Percentiles rank a stretch among this genome's conserved stretches.
These are phyloP conservation scores for Vitis rotundifolia DNA, from an alignment of 164 flowering plant species.

Conservation along the genomic window DNA sequence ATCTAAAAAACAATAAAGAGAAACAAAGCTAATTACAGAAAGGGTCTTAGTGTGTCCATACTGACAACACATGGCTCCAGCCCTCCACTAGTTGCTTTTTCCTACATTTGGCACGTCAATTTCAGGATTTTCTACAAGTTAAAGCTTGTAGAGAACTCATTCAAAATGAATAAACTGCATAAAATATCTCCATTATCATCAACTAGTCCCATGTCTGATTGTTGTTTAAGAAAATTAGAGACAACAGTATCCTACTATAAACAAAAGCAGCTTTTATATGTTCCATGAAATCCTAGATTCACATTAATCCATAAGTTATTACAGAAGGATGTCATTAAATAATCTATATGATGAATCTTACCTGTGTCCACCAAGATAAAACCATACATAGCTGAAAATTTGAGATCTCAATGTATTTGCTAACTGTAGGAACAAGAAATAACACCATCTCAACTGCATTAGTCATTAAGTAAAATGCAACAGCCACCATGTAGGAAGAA, in stretches of 20 bases:
- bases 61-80: too few species aligned
- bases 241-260: not conserved
- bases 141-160: not conserved
- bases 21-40: too few species aligned
- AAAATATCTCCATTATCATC: not conserved
- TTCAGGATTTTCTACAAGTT: too few species aligned
- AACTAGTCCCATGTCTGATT: not conserved
- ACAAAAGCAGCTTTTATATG: not conserved
- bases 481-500: slow-evolving; percentile 84
- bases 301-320: not conserved
- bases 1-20: too few species aligned
- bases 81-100: too few species aligned
- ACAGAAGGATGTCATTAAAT: slow-evolving; percentile 1
- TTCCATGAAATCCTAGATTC: not conserved
- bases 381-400: slow-evolving; percentile 43
- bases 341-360: slow-evolving; percentile 24
- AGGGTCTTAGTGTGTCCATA: too few species aligned
- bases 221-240: not conserved
- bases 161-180: not conserved
- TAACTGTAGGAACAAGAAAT: slow-evolving; percentile 81
- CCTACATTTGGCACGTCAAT: too few species aligned
- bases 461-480: slow-evolving; percentile 59
- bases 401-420: slow-evolving; percentile 83
- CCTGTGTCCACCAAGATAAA: slow-evolving; percentile 91
- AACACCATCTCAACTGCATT: slow-evolving; percentile 80